Evolutionary conservation across 805 yeast species (phyloP), one percentile per base, ranked within the genome.

Genomic region (Lipomyces orientalis): DNA sequence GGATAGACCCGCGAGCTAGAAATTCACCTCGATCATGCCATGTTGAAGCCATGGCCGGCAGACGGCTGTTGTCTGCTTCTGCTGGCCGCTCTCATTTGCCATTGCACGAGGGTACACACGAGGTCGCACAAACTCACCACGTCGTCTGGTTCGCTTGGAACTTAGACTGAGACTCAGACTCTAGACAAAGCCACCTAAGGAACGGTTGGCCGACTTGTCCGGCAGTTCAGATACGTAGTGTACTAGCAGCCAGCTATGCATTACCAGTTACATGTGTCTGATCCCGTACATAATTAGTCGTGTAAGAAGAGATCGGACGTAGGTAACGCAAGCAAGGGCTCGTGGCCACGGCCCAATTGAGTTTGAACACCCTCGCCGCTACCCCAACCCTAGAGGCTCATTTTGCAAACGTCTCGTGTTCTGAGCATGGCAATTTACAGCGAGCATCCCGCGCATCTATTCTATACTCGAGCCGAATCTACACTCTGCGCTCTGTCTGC

Each of bases 271-370:
- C 37, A 25, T 8, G 37, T 35, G 39, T 35, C 39, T 10, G 10
- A 16, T 37, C 43, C 43, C 43, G 43, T 5, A 37, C 39, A 35
- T 16, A 43, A 16, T 9, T 43, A 16, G n/a, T 14, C 49, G 49
- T 9, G 22, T 43, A 43, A 43, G 49, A 16, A 14, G 8, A 16
- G n/a, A n/a, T 4, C 8, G n/a, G 22, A 16, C 22, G 49, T 22
- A 43, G 49, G 49, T 43, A n/a, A 43, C 49, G 49, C 19, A 43
- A 43, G 49, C 49, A 43, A 43, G 49, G 49, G 49, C 49, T 43
- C 9, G 10, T 43, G 19, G 4, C n/a, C 22, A 43, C 49, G 7
- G 49, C 49, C 46, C 49, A 43, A 43, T 43, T 43, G 49, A 43
- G 9, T 4, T 43, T 19, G 2, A 14, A 19, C 25, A 7, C 49